These are phyloP conservation scores for Marasmius sp. DNA, from an alignment of 1,284 basidiomycete species.

Conservation along the genomic window DNA sequence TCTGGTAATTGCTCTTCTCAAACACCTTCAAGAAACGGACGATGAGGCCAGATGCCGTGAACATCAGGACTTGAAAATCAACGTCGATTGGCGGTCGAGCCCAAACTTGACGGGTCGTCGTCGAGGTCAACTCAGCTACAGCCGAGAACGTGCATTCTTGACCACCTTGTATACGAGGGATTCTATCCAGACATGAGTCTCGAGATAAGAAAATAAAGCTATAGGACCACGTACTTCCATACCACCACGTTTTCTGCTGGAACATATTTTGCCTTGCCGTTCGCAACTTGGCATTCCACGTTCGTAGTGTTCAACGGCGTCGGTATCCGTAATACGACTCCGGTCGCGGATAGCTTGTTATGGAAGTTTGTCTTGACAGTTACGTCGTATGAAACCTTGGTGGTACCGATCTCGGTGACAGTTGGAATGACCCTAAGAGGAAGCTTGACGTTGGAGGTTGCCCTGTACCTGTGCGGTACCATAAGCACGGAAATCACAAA, in stretches of 20 bases:
- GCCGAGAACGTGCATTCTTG: conserved; percentile 88
- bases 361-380: conserved; percentile 90
- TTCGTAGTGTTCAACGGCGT: conserved; percentile 93
- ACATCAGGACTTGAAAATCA: conserved; percentile 98
- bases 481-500: conserved; percentile 9
- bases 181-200: conserved; percentile 46
- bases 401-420: conserved; percentile 90
- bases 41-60: conserved; percentile 92
- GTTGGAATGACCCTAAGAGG: conserved; percentile 91
- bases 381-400: conserved; percentile 89
- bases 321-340: conserved; percentile 91
- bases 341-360: conserved; percentile 90
- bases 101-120: conserved; percentile 92
- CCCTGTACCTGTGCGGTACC: conserved; percentile 73
- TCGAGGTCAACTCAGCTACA: conserved; percentile 81
- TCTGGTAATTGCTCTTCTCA: conserved; percentile 92
- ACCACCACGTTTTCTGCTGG: conserved; percentile 95
- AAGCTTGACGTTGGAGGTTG: conserved; percentile 93
- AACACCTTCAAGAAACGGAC: conserved; percentile 98
- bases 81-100: conserved; percentile 96
- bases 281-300: conserved; percentile 88
- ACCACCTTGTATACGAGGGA: conserved; percentile 90
- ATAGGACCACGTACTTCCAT: conserved; percentile 82
- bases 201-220: neutral
- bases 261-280: conserved; percentile 96